phyloP scores from a whole-genome alignment of 768 basidiomycete species.

The Suillus tomentosus region DNA sequence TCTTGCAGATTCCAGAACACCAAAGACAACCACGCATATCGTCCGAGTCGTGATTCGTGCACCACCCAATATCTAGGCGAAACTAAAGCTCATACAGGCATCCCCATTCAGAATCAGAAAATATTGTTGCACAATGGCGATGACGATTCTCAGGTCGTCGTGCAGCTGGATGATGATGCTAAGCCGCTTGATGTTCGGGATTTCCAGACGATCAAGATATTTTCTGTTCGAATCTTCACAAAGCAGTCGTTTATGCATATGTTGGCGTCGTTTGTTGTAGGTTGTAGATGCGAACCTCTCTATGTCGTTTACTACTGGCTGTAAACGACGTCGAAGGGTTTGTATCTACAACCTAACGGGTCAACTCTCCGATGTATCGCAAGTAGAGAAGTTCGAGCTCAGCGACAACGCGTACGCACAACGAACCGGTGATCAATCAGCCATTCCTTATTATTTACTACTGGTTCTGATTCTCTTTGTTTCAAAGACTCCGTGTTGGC shows the following conservation, averaged over 20 bases:
- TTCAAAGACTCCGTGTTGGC: slow-evolving; percentile 80
- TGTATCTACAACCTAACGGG: slow-evolving; percentile 42
- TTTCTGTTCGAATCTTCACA: not conserved
- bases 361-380: slow-evolving; percentile 79
- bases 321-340: too few species aligned
- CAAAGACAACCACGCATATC: not conserved
- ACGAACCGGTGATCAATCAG: slow-evolving; percentile 58
- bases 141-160: slow-evolving; percentile 49
- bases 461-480: slow-evolving; percentile 11
- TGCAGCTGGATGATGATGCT: slow-evolving; percentile 63
- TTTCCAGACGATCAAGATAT: slow-evolving; percentile 80
- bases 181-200: slow-evolving; percentile 69
- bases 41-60: not conserved
- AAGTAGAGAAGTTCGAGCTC: slow-evolving; percentile 93
- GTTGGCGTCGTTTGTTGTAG: slow-evolving; percentile 36
- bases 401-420: slow-evolving; percentile 78
- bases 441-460: not conserved
- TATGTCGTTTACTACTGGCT: slow-evolving; percentile 47
- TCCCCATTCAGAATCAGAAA: slow-evolving; percentile 70
- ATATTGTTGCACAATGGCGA: slow-evolving; percentile 66
- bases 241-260: slow-evolving; percentile 5
- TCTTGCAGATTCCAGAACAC: slow-evolving; percentile 14
- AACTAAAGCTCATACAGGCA: slow-evolving; percentile 93
- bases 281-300: slow-evolving; percentile 78
- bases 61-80: slow-evolving; percentile 47